Evolutionary conservation across 352 stramenopile species (phyloP).

Genomic region (Phytopythium litorale): DNA sequence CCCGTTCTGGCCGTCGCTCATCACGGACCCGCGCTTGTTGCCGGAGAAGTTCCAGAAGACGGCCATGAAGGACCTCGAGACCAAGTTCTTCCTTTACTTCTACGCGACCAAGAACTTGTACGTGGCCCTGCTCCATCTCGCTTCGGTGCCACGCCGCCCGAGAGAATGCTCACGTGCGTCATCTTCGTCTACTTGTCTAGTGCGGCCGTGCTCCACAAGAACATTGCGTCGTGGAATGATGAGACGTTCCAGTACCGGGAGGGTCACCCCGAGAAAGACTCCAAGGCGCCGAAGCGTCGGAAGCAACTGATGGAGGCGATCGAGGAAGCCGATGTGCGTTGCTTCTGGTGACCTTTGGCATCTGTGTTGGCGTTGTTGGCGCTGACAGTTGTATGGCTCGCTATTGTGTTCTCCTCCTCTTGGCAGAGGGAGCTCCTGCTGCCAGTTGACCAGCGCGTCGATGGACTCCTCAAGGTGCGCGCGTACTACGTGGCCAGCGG

Average conservation of each 20-base stretch:
- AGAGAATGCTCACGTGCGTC: neutral
- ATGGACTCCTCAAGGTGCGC: conserved; percentile 47
- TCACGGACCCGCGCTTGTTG: conserved; percentile 57
- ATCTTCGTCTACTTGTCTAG: conserved; percentile 17
- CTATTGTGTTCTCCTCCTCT: neutral
- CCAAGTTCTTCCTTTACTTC: conserved; percentile 76
- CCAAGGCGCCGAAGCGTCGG: conserved; percentile 71
- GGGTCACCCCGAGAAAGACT: conserved; percentile 59
- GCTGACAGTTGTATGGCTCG: neutral
- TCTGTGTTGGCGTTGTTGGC: neutral
- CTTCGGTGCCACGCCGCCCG: neutral
- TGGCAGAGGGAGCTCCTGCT: conserved; percentile 56
- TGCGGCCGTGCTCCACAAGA: conserved; percentile 52
- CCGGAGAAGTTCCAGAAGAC: conserved; percentile 35
- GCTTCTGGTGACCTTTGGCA: neutral
- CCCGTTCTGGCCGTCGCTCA: conserved; percentile 78
- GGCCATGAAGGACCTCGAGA: conserved; percentile 55
- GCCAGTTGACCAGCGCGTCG: conserved; percentile 45
- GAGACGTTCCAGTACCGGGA: conserved; percentile 60
- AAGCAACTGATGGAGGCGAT: conserved; percentile 64
- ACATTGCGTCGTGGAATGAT: conserved; percentile 72
- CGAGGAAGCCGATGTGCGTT: conserved; percentile 56
- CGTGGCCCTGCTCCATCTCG: conserved; percentile 3
- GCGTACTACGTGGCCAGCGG: neutral
- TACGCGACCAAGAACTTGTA: conserved; percentile 79